A percentile compares a stretch with the other conserved stretches of the same genome.
phyloP scores from a whole-genome alignment of 257 asterid genomes.

The Scutellaria barbata region DNA sequence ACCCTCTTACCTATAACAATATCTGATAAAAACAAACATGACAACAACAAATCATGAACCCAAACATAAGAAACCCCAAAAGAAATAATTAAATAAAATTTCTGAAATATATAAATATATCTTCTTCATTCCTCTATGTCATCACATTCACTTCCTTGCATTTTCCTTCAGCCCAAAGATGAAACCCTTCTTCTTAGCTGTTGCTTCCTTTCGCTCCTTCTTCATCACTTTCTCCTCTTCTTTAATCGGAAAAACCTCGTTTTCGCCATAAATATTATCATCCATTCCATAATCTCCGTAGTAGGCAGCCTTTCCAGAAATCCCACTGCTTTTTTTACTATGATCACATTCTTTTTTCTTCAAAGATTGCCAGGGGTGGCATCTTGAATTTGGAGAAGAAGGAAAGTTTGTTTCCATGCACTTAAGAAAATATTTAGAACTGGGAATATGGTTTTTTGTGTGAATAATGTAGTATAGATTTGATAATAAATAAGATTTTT shows the following conservation, averaged over 20 bases:
- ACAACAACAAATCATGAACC: neutral
- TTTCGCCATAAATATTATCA: slow-evolving; percentile 34
- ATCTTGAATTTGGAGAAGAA: slow-evolving; percentile 28
- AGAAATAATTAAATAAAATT: neutral
- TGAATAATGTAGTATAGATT: neutral
- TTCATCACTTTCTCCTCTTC: slow-evolving; percentile 11
- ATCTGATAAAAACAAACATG: neutral
- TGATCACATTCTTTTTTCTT: slow-evolving; percentile 29
- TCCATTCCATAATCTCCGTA: slow-evolving; percentile 45
- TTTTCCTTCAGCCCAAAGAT: slow-evolving; percentile 25
- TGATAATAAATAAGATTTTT: slow-evolving; percentile 27
- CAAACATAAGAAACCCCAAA: neutral
- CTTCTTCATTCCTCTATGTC: neutral
- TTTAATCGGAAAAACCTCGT: slow-evolving; percentile 14
- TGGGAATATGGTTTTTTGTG: neutral
- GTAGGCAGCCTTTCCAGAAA: slow-evolving; percentile 23
- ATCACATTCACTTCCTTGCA: slow-evolving; percentile 20
- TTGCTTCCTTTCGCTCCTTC: slow-evolving; percentile 33
- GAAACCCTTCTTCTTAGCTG: slow-evolving; percentile 30
- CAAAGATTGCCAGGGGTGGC: slow-evolving; percentile 26
- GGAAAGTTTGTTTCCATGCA: slow-evolving; percentile 30
- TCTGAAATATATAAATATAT: neutral
- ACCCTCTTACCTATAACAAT: neutral
- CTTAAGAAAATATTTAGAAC: neutral
- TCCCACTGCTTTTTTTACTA: neutral